Evolutionary conservation across 306 rosid genomes (phyloP).

Genomic region (Corylus heterophylla): DNA sequence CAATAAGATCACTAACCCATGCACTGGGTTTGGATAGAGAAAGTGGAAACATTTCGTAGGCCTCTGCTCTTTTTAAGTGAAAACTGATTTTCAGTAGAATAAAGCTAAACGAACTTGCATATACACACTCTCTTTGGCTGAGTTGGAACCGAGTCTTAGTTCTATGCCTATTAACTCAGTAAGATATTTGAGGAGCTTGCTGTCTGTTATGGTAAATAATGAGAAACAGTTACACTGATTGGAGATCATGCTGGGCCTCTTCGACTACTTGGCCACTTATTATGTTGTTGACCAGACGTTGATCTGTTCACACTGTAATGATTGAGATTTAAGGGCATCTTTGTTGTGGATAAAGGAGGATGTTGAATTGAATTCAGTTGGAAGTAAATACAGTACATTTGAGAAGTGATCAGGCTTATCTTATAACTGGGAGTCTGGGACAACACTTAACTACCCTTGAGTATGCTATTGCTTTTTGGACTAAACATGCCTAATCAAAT

Average conservation of each 20-base stretch:
- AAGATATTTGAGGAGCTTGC: not conserved
- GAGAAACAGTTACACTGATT: not conserved
- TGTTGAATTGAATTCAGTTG: not conserved
- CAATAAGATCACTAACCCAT: too few relatives aligned
- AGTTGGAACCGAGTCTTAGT: not conserved
- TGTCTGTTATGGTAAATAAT: not conserved
- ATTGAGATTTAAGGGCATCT: not conserved
- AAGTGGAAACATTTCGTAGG: too few relatives aligned
- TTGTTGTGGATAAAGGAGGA: not conserved
- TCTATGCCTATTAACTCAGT: too few relatives aligned
- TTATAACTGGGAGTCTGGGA: not conserved
- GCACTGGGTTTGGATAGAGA: too few relatives aligned
- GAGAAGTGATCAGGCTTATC: not conserved
- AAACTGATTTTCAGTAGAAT: not conserved
- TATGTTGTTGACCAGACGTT: not conserved
- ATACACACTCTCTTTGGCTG: not conserved
- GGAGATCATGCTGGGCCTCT: not conserved
- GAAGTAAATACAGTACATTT: not conserved
- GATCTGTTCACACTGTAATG: not conserved
- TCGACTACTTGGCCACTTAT: not conserved
- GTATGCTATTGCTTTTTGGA: not conserved
- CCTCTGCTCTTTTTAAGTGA: not conserved
- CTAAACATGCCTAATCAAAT: not conserved
- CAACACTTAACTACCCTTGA: not conserved
- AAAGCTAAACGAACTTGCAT: not conserved